Evolutionary conservation across 495 filamentous ascomycete genomes (phyloP).

Genomic region (Trypethelium eluteriae): DNA sequence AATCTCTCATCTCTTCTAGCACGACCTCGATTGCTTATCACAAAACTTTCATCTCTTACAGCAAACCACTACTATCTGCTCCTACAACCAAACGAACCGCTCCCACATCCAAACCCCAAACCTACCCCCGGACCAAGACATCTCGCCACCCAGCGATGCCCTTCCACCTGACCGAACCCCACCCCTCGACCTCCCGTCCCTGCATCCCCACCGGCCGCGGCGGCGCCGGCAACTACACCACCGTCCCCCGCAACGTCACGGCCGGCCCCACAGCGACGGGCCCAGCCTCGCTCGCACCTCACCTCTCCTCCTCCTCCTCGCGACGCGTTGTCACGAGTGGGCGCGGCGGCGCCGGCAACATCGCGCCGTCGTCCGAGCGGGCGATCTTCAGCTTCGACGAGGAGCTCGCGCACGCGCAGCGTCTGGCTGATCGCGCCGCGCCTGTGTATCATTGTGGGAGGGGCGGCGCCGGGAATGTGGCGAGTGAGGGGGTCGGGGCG

Average conservation of each 20-base stretch:
- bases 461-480: conserved; percentile 80
- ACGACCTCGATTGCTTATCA: no score
- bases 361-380: conserved; percentile 57
- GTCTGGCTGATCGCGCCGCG: conserved; percentile 48
- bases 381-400: conserved; percentile 87
- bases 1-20: no score
- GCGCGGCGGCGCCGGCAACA: conserved; percentile 86
- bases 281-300: conserved; percentile 46
- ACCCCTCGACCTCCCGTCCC: conserved; percentile 62
- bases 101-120: conserved; percentile 14
- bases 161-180: conserved; percentile 72
- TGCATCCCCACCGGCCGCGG: conserved; percentile 72
- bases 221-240: conserved; percentile 73
- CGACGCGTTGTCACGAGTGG: conserved; percentile 36
- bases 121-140: conserved; percentile 23
- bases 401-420: conserved; percentile 65
- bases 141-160: conserved; percentile 25
- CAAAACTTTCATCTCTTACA: not conserved
- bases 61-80: not conserved
- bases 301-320: conserved; percentile 53
- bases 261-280: conserved; percentile 48
- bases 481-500: conserved; percentile 30
- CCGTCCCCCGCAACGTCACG: conserved; percentile 55
- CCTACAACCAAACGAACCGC: conserved; percentile 14
- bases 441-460: conserved; percentile 77